A percentile compares a stretch with the other conserved stretches of the same genome.
These are phyloP conservation scores for Diutina scorzettiae DNA, from an alignment of 1,139 yeast genomes.

Conservation along the genomic window DNA sequence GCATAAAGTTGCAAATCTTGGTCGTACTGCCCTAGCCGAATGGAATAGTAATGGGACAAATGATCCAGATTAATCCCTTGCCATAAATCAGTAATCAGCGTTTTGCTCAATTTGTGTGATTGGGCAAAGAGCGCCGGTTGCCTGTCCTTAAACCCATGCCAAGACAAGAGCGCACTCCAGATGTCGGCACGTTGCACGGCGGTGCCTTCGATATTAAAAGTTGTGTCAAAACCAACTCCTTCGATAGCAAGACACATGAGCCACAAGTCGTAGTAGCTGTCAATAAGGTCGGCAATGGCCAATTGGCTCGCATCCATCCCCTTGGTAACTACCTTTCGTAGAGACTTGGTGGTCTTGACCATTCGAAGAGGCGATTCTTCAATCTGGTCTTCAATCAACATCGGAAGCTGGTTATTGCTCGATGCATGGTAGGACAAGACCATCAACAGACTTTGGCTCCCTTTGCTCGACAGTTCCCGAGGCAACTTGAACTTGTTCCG, in stretches of 20 bases:
- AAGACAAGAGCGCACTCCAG: background rate
- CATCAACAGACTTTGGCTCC: slow-evolving; percentile 6
- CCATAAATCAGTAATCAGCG: background rate
- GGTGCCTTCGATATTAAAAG: background rate
- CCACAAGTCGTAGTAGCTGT: slow-evolving; percentile 10
- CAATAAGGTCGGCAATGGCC: slow-evolving; percentile 8
- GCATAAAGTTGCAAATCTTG: background rate
- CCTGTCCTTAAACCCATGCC: background rate
- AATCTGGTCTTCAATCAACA: slow-evolving; percentile 8
- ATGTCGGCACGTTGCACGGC: background rate
- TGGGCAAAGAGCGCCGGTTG: background rate
- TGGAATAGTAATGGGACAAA: background rate
- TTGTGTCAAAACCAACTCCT: background rate
- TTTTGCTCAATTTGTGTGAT: background rate
- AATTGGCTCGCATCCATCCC: slow-evolving; percentile 6
- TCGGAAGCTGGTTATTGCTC: slow-evolving; percentile 9
- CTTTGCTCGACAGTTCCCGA: background rate
- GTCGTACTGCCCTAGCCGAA: background rate
- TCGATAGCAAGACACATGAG: slow-evolving; percentile 8
- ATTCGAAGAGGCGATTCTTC: slow-evolving; percentile 3
- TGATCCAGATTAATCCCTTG: background rate
- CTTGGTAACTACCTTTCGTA: slow-evolving; percentile 6
- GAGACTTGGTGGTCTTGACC: slow-evolving; percentile 5
- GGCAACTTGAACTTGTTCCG: slow-evolving; percentile 8
- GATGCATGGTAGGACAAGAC: slow-evolving; percentile 10